Conservation (phyloP, 2,329 filamentous ascomycete species). For the Trichoderma atroviride region DNA sequence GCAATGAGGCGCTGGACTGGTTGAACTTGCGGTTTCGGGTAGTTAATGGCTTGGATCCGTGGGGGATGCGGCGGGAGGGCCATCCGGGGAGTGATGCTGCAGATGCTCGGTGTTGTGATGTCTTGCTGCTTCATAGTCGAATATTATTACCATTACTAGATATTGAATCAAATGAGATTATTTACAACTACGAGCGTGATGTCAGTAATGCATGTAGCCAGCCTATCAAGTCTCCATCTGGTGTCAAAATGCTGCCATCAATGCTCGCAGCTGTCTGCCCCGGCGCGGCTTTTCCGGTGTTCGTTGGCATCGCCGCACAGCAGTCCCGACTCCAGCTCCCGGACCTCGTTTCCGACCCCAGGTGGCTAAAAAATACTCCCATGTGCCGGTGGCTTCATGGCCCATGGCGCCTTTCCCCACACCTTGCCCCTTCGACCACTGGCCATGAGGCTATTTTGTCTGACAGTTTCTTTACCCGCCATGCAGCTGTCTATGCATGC, state of each 20-base stretch:
- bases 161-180: neutral
- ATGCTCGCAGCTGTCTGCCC: neutral
- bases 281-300: neutral
- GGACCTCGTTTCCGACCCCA: constrained; percentile 9
- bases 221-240: too few relatives aligned
- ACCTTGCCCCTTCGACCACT: neutral
- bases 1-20: too few relatives aligned
- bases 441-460: neutral
- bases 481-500: neutral
- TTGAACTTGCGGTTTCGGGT: neutral
- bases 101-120: neutral
- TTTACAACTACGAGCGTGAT: neutral
- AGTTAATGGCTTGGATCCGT: constrained; percentile 12
- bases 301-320: neutral
- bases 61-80: constrained; percentile 4
- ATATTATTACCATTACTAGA: too few relatives aligned
- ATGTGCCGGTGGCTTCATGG: neutral
- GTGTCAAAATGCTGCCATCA: too few relatives aligned
- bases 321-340: constrained; percentile 17
- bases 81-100: neutral
- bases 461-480: neutral
- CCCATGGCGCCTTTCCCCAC: neutral
- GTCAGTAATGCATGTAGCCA: neutral
- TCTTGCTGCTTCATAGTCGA: too few relatives aligned
- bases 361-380: neutral